These are phyloP conservation scores for Xylariaceae sp. DNA, from an alignment of 2,329 filamentous ascomycete species.

Conservation along the genomic window DNA sequence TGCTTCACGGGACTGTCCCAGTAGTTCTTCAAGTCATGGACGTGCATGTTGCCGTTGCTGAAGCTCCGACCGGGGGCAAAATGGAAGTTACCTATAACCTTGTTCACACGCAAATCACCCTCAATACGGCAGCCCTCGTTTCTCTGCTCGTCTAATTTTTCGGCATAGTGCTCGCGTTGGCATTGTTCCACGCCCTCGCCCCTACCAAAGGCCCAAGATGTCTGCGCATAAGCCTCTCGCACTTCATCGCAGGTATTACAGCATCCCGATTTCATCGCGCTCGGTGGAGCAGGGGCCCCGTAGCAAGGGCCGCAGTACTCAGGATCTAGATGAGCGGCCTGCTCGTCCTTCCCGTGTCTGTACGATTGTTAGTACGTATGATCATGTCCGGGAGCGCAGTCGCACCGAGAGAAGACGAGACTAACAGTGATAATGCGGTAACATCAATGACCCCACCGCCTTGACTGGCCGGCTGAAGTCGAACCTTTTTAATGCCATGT, in stretches of 20 bases:
- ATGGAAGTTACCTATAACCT: slow-evolving; percentile 98
- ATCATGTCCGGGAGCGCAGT: neutral
- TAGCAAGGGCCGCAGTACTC: slow-evolving; percentile 94
- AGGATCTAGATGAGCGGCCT: slow-evolving; percentile 81
- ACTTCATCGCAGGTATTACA: slow-evolving; percentile 98
- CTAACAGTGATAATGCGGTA: slow-evolving; percentile 71
- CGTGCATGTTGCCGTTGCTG: slow-evolving; percentile 95
- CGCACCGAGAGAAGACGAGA: slow-evolving; percentile 22
- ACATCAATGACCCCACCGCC: slow-evolving; percentile 78
- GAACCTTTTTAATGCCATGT: slow-evolving; percentile 90
- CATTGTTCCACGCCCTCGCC: slow-evolving; percentile 96
- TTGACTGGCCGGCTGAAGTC: slow-evolving; percentile 73
- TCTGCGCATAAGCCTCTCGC: slow-evolving; percentile 86
- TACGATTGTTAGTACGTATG: slow-evolving; percentile 14
- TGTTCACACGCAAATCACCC: slow-evolving; percentile 92
- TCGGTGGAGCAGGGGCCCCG: slow-evolving; percentile 75
- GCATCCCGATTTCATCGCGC: slow-evolving; percentile 81
- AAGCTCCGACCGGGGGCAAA: slow-evolving; percentile 95
- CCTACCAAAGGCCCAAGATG: slow-evolving; percentile 91
- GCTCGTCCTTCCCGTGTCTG: slow-evolving; percentile 71
- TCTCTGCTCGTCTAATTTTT: slow-evolving; percentile 85
- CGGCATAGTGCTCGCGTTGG: slow-evolving; percentile 89
- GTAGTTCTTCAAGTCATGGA: slow-evolving; percentile 97
- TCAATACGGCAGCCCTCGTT: slow-evolving; percentile 94
- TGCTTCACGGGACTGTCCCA: slow-evolving; percentile 77